Evolutionary conservation across 1,284 basidiomycete genomes (phyloP).

Genomic region (Volvariella surrecta): DNA sequence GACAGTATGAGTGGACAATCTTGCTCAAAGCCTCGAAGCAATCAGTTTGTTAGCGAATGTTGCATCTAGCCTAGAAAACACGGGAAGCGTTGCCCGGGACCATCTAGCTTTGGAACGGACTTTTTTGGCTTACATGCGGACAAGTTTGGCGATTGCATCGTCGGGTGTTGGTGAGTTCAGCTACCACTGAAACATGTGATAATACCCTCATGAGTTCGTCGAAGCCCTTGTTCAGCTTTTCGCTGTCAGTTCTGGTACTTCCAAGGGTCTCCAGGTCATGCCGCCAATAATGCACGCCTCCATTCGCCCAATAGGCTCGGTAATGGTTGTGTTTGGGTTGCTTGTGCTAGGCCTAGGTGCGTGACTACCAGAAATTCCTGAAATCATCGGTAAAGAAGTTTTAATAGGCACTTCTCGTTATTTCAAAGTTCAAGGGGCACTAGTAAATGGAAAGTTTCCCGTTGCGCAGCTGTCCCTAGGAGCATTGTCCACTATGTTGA

Average conservation of each 20-base stretch:
- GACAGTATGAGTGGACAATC: no score
- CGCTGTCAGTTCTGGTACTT: constrained; percentile 28
- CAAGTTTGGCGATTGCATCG: constrained; percentile 34
- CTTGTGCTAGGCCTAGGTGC: constrained; percentile 36
- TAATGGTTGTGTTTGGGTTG: constrained; percentile 37
- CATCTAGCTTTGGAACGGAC: constrained; percentile 42
- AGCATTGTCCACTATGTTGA: constrained; percentile 29
- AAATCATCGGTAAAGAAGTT: constrained; percentile 26
- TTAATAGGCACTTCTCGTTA: no score
- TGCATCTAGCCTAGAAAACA: constrained; percentile 21
- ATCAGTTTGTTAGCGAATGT: not conserved
- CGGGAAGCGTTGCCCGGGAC: constrained; percentile 37
- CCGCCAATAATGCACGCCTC: constrained; percentile 21
- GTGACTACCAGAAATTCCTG: constrained; percentile 11
- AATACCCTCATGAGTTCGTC: not conserved
- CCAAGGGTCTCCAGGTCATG: constrained; percentile 10
- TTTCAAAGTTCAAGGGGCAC: constrained; percentile 43
- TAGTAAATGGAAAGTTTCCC: constrained; percentile 45
- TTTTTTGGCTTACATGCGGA: constrained; percentile 41
- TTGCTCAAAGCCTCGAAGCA: no score
- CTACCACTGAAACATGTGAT: not conserved
- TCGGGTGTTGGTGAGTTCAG: constrained; percentile 38
- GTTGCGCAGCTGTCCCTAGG: constrained; percentile 33
- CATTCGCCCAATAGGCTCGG: constrained; percentile 46
- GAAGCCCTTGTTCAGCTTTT: constrained; percentile 47